These are phyloP conservation scores for Allium cepa DNA, from an alignment of 106 monocot genomes.

Conservation along the genomic window DNA sequence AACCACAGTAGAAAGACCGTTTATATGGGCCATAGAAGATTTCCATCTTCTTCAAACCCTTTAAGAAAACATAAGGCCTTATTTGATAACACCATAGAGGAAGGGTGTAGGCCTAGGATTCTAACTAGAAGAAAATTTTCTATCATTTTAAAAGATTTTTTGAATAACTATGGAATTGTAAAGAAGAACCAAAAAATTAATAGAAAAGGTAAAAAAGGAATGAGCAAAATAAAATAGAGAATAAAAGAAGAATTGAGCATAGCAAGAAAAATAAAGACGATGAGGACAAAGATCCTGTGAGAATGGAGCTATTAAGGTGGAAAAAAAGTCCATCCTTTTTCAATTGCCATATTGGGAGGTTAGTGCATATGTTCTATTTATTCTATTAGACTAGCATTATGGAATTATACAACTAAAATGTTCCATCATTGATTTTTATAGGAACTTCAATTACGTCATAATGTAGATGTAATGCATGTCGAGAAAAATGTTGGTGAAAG, in stretches of 20 bases:
- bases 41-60: neutral
- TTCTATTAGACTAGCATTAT: neutral
- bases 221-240: neutral
- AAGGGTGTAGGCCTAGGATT: neutral
- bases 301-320: neutral
- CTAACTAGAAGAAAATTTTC: neutral
- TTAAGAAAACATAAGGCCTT: neutral
- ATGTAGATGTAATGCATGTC: no score
- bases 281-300: neutral
- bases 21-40: neutral
- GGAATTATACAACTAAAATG: neutral
- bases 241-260: neutral
- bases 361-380: neutral
- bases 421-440: neutral
- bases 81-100: neutral
- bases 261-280: neutral
- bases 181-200: no score
- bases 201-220: no score
- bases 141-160: no score
- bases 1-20: neutral
- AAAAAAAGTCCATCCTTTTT: neutral
- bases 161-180: neutral
- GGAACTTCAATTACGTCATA: neutral
- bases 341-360: conserved; percentile 2
- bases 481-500: no score